Evolutionary conservation across 768 basidiomycete genomes (phyloP), one percentile per base, ranked within the genome.

Genomic region (Leucosporidium scottii): DNA sequence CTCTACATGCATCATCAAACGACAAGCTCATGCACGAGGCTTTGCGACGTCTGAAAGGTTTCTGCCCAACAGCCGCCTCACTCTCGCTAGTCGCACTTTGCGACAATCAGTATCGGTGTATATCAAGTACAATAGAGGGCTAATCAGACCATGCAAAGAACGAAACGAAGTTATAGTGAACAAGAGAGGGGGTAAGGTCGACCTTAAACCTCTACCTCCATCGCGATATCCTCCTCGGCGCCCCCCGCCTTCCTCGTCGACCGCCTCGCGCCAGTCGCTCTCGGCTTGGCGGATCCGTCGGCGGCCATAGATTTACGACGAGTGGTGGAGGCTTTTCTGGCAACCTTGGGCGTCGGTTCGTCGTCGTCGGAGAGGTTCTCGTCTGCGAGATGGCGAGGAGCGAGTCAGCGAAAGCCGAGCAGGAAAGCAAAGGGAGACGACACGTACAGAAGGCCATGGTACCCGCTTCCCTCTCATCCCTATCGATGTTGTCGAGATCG

Each of bases 401-500:
- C 5, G 1, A 17, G 55, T 56, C 55, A 56, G 55, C 28, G 17
- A 56, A 17, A 54, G 27, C 5, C 18, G 39, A 44, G 34, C 34
- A 34, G 34, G 39, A 44, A 3, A 44, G 39, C 34, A 20, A 27
- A 56, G 15, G 17, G 10, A 31, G 21, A 34, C 10, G 4, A 27
- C 3, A 56, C 55, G 31, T 30, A 71, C 66, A 71, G 59, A 68
- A 71, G 1, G 67, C 70, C 21, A 71, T 49, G 13, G 65, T 68
- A 21, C 70, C 70, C 3, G 70, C 70, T 20, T 30, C 48, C 44
- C 28, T 49, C 62, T 71, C 70, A 28, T 67, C 70, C 21, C 58
- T 65, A 57, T 71, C 70, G 25, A 71, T 27, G 27, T 59, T 34
- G 61, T 71, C 67, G 36, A 71, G 54, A 28, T 71, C 70, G 9